Base-by-base conservation (phyloP, 2,329 filamentous ascomycete genomes). In the Cryphonectria parasitica region DNA sequence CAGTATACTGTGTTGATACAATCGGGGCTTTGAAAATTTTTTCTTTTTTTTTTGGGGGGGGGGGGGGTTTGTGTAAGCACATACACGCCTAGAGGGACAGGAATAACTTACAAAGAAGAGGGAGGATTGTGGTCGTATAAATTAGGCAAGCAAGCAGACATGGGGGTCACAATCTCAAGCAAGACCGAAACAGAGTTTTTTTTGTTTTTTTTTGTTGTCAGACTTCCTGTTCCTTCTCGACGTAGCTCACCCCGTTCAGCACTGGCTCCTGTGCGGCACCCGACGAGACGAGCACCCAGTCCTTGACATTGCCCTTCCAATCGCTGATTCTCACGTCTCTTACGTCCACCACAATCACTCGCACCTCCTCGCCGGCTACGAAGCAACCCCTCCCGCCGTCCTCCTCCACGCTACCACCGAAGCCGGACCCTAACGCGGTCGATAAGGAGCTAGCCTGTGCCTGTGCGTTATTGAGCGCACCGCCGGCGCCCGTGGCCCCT, bases 251-350 rank as follows among this genome's bases (percentile, higher is more conserved):
- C 6, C 85, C 85, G 69, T 87, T 87, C 15, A 85, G 71, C 7
- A 64, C 34, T 8, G 72, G 60, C 45, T 43, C 69, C 19, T 64
- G 54, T 28, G 78, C 68, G 1, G 73, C 71, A 4, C 70, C 78
- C 39, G 78, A 78, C n/a, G 82, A 78, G 3, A 80, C 79, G 71
- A 88, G 77, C 1, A 85, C 85, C 83, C 84, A 98, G 78, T 98
- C 95, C 76, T 92, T 89, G 5, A 98, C 94, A 19, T 90, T 89
- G n/a, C 96, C 95, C 83, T 97, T 97, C 92, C 92, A 97, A 80
- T 97, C 96, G 74, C 92, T 94, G 76, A 97, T 97, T 77, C 94
- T 88, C 64, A 96, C 94, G 78, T 95, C 93, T 76, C 87, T 88
- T 75, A 98, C 93, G 76, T 87, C 89, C 10, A 98, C 96, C 7